Percentiles rank a stretch among this genome's conserved stretches.
Conservation (phyloP, 352 stramenopile genomes). For the Globisporangium echinulatum region DNA sequence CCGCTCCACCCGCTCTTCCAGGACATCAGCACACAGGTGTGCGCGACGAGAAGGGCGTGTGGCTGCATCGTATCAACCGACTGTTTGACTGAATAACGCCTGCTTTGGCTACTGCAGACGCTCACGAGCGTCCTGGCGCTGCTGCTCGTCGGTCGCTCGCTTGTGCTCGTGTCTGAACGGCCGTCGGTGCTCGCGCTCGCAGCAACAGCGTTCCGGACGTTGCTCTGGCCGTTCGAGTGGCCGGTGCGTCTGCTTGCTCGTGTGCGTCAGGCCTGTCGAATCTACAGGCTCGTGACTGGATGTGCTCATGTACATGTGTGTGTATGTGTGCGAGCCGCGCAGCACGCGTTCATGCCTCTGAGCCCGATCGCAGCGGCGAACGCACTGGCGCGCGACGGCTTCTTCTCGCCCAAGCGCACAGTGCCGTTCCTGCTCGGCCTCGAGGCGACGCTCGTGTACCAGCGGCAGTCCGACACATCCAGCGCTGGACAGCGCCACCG, state of each 20-base stretch:
- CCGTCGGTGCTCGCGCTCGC: constrained; percentile 30
- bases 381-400: constrained; percentile 22
- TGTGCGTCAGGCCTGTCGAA: neutral
- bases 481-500: constrained; percentile 40
- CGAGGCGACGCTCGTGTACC: constrained; percentile 36
- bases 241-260: constrained; percentile 15
- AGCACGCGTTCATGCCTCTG: constrained; percentile 55
- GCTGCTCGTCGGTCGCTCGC: constrained; percentile 41
- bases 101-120: constrained; percentile 21
- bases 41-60: too few species aligned
- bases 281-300: neutral
- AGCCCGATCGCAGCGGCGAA: constrained; percentile 33
- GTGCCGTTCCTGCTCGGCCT: constrained; percentile 48
- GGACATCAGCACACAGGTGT: constrained; percentile 53
- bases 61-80: neutral
- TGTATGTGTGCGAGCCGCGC: neutral
- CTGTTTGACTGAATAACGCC: neutral
- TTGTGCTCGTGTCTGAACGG: constrained; percentile 52
- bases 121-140: constrained; percentile 36
- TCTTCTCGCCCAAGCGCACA: constrained; percentile 22
- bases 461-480: constrained; percentile 36
- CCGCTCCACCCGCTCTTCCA: constrained; percentile 37
- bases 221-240: constrained; percentile 58
- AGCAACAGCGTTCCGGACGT: constrained; percentile 25
- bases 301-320: neutral